Conservation (phyloP, 2,329 filamentous ascomycete genomes). For the Neurospora sp. region DNA sequence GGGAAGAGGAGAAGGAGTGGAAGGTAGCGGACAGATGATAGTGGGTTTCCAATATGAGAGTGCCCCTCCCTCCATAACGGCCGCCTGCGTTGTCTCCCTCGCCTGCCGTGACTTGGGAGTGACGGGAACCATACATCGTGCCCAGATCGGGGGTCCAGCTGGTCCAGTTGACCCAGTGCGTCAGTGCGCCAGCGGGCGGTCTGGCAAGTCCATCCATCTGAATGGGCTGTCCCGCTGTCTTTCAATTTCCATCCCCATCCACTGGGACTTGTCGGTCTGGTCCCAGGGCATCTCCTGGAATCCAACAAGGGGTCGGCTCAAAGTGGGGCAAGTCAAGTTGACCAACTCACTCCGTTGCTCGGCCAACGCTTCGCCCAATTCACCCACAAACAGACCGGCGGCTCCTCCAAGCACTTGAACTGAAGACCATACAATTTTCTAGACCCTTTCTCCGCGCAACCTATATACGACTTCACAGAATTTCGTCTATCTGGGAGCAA, state of each 20-base stretch:
- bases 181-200: neutral
- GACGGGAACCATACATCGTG: neutral
- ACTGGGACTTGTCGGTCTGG: neutral
- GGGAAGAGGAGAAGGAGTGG: slow-evolving; percentile 13
- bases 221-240: neutral
- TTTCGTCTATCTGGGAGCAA: neutral
- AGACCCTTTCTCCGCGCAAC: neutral
- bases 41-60: slow-evolving; percentile 16
- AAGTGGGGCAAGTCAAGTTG: neutral
- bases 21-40: slow-evolving; percentile 9
- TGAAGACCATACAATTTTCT: neutral
- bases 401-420: neutral
- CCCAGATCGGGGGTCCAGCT: neutral
- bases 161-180: neutral
- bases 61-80: slow-evolving; percentile 16
- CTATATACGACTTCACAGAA: neutral
- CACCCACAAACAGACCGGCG: neutral
- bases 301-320: neutral
- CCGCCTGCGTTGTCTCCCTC: slow-evolving; percentile 10
- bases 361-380: neutral
- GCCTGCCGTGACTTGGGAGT: neutral
- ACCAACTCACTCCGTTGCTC: neutral
- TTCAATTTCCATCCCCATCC: neutral
- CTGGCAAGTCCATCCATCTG: neutral
- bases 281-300: neutral